Percentiles rank a stretch among this genome's conserved stretches.
These are phyloP conservation scores for Fusarium bactridioides DNA, from an alignment of 2,329 filamentous ascomycete species.

Conservation along the genomic window DNA sequence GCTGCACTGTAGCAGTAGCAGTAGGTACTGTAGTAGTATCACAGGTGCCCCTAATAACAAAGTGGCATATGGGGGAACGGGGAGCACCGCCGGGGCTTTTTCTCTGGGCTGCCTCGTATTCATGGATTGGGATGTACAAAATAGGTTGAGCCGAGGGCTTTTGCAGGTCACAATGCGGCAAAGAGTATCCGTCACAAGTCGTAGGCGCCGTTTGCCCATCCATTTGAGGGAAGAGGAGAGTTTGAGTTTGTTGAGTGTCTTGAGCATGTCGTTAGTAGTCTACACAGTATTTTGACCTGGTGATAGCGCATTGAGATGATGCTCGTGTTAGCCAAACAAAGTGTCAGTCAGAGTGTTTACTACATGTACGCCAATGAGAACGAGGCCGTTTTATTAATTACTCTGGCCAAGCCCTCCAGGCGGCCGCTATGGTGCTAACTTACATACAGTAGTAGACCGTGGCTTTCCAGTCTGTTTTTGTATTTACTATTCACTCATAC, in stretches of 20 bases:
- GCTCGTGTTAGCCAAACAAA: slow-evolving; percentile 17
- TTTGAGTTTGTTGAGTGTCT: slow-evolving; percentile 27
- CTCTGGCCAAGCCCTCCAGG: background rate
- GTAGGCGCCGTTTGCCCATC: slow-evolving; percentile 33
- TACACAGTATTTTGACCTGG: background rate
- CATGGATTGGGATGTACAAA: slow-evolving; percentile 22
- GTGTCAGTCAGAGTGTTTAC: background rate
- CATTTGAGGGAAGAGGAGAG: slow-evolving; percentile 12
- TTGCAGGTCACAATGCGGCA: slow-evolving; percentile 36
- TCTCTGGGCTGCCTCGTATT: slow-evolving; percentile 36
- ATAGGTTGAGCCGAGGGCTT: slow-evolving; percentile 23
- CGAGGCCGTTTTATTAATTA: background rate
- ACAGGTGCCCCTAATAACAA: slow-evolving; percentile 20
- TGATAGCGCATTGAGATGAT: slow-evolving; percentile 16
- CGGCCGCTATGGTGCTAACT: background rate
- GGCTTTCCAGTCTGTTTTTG: background rate
- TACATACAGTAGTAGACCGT: background rate
- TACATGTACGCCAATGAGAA: background rate
- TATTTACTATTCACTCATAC: background rate
- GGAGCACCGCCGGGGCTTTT: background rate
- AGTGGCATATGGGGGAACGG: slow-evolving; percentile 4
- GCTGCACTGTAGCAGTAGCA: background rate
- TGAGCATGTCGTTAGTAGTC: background rate
- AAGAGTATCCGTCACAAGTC: slow-evolving; percentile 7
- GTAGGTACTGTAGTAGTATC: background rate